phyloP scores from a whole-genome alignment of 2,329 filamentous ascomycete species.

The Diplodia intermedia region DNA sequence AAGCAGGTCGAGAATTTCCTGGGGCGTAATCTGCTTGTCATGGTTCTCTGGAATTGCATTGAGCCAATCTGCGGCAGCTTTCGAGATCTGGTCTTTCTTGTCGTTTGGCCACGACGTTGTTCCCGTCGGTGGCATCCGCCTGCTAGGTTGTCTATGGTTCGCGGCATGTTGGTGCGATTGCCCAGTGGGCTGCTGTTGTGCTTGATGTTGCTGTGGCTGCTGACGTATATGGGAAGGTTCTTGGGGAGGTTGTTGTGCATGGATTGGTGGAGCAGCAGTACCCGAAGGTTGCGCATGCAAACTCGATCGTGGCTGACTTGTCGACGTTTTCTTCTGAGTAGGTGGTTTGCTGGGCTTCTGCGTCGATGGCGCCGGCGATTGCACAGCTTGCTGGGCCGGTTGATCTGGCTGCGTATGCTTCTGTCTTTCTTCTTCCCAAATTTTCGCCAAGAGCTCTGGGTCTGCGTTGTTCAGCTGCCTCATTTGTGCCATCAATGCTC shows the following conservation, averaged over 20 bases:
- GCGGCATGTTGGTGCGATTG: not conserved
- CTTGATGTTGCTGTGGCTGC: not conserved
- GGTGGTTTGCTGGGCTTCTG: not conserved
- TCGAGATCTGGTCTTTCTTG: conserved; percentile 59
- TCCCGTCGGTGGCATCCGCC: conserved; percentile 32
- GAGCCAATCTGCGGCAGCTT: conserved; percentile 58
- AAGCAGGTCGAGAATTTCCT: conserved; percentile 56
- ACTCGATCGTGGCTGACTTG: not conserved
- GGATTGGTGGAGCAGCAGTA: not conserved
- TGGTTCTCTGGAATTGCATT: conserved; percentile 52
- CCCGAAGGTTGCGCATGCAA: not conserved
- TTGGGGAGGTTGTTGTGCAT: not conserved
- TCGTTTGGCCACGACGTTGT: conserved; percentile 60
- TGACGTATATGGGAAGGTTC: not conserved
- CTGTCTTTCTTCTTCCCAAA: conserved; percentile 63
- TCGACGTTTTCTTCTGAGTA: not conserved
- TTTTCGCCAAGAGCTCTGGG: conserved; percentile 60
- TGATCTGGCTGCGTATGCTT: conserved; percentile 40
- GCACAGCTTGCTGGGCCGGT: not conserved
- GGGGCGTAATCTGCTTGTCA: conserved; percentile 46
- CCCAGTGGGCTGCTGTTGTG: not conserved
- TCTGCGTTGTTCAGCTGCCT: conserved; percentile 63
- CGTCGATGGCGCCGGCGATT: not conserved
- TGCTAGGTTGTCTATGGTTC: not conserved
- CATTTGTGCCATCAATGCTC: conserved; percentile 64